Conservation (phyloP, 2,329 filamentous ascomycete species). For the Podosphaera leucotricha region DNA sequence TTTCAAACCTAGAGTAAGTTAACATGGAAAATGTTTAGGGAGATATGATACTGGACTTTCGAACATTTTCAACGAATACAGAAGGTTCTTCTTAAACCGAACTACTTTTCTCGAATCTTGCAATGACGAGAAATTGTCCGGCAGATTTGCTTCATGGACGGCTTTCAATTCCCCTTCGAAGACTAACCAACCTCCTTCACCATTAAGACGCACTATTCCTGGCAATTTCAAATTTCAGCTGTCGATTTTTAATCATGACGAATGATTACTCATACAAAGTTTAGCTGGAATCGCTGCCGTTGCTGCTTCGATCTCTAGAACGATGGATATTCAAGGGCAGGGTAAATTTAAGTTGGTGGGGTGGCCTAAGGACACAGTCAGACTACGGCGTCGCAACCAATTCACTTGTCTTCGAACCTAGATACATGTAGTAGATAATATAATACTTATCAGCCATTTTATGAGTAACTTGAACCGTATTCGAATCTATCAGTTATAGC, state of each 20-base stretch:
- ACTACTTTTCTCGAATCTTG: background rate
- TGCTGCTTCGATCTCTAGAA: too few relatives aligned
- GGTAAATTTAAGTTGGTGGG: too few relatives aligned
- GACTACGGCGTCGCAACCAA: background rate
- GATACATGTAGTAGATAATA: background rate
- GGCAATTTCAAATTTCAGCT: background rate
- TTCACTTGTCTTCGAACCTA: background rate
- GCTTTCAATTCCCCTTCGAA: too few relatives aligned
- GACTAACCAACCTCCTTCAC: background rate
- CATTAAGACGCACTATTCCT: background rate
- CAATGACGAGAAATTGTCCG: background rate
- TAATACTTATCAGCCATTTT: background rate
- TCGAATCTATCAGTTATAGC: background rate
- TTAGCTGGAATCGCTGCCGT: too few relatives aligned
- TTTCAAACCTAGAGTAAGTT: constrained; percentile 59
- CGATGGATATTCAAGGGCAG: too few relatives aligned
- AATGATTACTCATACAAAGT: background rate
- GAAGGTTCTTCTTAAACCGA: background rate
- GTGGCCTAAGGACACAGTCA: background rate
- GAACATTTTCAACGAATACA: background rate
- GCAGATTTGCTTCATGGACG: background rate
- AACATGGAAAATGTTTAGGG: background rate
- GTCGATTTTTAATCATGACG: background rate
- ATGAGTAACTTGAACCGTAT: too few relatives aligned
- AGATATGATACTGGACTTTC: background rate